Percentiles rank a stretch among this genome's conserved stretches.
Conservation (phyloP, 306 rosid genomes). For the Inga leiocalycina region DNA sequence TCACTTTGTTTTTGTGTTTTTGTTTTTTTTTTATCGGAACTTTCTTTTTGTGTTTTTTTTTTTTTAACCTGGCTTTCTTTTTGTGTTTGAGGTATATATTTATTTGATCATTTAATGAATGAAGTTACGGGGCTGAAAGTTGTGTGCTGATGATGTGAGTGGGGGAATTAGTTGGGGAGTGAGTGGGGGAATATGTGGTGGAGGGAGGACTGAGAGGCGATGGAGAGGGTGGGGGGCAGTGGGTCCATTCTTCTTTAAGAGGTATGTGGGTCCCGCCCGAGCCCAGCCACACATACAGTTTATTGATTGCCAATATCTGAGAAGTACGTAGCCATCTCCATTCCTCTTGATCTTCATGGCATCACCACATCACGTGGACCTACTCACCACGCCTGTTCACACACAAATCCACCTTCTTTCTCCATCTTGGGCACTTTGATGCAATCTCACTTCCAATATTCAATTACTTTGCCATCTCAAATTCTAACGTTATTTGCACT, state of each 20-base stretch:
- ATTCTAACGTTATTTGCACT: background rate
- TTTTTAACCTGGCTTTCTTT: too few species aligned
- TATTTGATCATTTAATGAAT: too few species aligned
- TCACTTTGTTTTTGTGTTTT: too few species aligned
- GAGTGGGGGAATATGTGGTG: background rate
- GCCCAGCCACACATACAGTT: too few species aligned
- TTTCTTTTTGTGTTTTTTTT: too few species aligned
- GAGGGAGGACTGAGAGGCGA: background rate
- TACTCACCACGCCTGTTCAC: background rate
- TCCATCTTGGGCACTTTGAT: background rate
- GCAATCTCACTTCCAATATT: background rate
- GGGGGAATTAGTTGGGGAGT: background rate
- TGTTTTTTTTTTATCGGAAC: too few species aligned
- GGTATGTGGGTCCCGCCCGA: background rate
- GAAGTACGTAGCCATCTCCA: too few species aligned
- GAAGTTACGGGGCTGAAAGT: too few species aligned
- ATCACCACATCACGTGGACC: background rate
- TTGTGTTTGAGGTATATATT: too few species aligned
- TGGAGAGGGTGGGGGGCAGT: background rate
- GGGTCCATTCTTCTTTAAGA: background rate
- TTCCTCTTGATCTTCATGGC: too few species aligned
- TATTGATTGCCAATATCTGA: background rate
- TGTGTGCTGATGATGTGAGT: background rate
- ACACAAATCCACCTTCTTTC: background rate
- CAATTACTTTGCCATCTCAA: background rate